Percentiles rank a stretch among this genome's conserved stretches.
These are phyloP conservation scores for Marasmius sp. DNA, from an alignment of 1,284 basidiomycete species.

Conservation along the genomic window DNA sequence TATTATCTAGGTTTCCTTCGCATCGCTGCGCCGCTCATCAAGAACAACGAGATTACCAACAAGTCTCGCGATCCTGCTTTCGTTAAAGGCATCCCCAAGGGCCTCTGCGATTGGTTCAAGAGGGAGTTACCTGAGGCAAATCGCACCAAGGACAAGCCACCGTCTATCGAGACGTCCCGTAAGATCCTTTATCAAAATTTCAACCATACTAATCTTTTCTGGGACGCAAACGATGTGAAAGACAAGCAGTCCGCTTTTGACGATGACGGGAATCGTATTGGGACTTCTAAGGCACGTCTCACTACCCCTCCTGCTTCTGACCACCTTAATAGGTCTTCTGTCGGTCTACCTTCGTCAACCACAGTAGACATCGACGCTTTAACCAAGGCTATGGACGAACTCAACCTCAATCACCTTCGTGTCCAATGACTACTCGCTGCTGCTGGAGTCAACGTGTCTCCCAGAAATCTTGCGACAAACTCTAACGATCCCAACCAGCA, in stretches of 20 bases:
- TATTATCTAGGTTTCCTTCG: slow-evolving; percentile 11
- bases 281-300: neutral
- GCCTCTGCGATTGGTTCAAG: slow-evolving; percentile 15
- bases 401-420: neutral
- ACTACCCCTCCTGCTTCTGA: neutral
- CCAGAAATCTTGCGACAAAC: neutral
- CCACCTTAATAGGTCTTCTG: neutral
- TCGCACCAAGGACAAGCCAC: slow-evolving; percentile 6
- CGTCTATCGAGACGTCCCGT: slow-evolving; percentile 6
- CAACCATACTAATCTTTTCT: slow-evolving; percentile 8
- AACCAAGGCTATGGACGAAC: neutral
- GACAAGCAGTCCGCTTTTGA: neutral
- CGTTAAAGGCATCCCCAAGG: slow-evolving; percentile 6
- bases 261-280: neutral
- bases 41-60: slow-evolving; percentile 4
- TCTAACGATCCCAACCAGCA: neutral
- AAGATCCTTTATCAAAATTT: slow-evolving; percentile 7
- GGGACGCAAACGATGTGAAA: slow-evolving; percentile 1
- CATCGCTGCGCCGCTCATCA: slow-evolving; percentile 12
- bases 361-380: neutral
- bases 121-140: slow-evolving; percentile 8
- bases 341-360: neutral
- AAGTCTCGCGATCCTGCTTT: slow-evolving; percentile 11
- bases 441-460: neutral
- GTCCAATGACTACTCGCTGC: neutral